phyloP scores from a whole-genome alignment of 148 eudicot species.

The Heliamphora exappendiculata region DNA sequence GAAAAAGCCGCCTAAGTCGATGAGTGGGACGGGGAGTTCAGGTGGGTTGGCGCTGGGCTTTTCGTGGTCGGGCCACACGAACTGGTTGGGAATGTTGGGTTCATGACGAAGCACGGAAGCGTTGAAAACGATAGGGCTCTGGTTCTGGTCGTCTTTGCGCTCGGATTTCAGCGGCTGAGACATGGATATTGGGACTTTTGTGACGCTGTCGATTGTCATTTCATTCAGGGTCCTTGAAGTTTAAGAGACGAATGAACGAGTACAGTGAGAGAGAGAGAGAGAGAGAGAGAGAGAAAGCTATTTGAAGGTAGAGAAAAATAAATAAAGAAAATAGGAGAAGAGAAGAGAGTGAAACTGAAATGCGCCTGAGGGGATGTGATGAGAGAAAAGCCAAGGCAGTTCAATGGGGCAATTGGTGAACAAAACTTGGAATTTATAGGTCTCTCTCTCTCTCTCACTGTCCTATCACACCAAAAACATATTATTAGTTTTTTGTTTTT shows the following conservation, averaged over 20 bases:
- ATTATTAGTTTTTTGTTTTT: background rate
- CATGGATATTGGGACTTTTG: constrained; percentile 4
- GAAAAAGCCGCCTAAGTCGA: constrained; percentile 39
- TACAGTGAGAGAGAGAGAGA: background rate
- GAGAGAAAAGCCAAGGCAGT: constrained; percentile 29
- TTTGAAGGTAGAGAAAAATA: background rate
- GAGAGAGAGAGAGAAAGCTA: background rate
- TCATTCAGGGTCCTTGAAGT: background rate
- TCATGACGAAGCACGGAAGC: constrained; percentile 23
- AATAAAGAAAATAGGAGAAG: background rate
- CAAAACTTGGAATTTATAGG: constrained; percentile 32
- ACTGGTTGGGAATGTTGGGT: constrained; percentile 37
- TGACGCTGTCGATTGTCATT: constrained; percentile 25
- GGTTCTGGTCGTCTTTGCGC: background rate
- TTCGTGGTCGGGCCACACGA: constrained; percentile 59
- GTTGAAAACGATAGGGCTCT: constrained; percentile 24
- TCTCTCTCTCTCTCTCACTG: background rate
- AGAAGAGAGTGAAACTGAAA: background rate
- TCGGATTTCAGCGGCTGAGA: background rate
- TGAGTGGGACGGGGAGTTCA: constrained; percentile 35
- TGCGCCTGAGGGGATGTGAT: constrained; percentile 5
- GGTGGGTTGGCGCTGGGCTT: constrained; percentile 20
- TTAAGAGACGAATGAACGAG: background rate
- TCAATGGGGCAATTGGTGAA: constrained; percentile 25
- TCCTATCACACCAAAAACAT: background rate